A percentile compares a stretch with the other conserved stretches of the same genome.
Evolutionary conservation across 805 yeast species (phyloP).

Genomic region (Tetrapisispora iriomotensis): DNA sequence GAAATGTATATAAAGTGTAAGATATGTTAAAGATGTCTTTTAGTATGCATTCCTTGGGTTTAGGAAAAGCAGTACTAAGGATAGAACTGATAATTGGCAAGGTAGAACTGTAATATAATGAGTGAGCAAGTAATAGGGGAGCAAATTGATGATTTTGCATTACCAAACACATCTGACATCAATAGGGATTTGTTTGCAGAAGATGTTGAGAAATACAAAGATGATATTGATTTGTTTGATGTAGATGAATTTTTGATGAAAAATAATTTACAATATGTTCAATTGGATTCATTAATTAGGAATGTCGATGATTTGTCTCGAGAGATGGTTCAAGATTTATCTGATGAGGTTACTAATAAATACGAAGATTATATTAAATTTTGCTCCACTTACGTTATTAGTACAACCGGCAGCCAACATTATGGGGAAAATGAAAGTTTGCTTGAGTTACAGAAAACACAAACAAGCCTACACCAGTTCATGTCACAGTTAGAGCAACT

Average conservation of each 20-base stretch:
- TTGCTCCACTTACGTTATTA: slow-evolving; percentile 16
- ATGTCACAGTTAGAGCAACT: slow-evolving; percentile 13
- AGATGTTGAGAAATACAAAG: slow-evolving; percentile 10
- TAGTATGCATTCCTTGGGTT: too few relatives aligned
- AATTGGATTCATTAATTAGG: slow-evolving; percentile 23
- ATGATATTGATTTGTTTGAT: slow-evolving; percentile 10
- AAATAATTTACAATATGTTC: slow-evolving; percentile 26
- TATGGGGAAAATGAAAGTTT: slow-evolving; percentile 14
- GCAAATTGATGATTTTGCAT: not conserved
- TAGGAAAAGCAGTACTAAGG: too few relatives aligned
- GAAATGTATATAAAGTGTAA: too few relatives aligned
- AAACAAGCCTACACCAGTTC: slow-evolving; percentile 18
- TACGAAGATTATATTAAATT: slow-evolving; percentile 21
- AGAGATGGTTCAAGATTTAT: slow-evolving; percentile 17
- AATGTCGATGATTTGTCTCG: slow-evolving; percentile 18
- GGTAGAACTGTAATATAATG: not conserved
- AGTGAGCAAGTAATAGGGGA: not conserved
- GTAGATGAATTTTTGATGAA: slow-evolving; percentile 23
- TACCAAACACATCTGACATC: slow-evolving; percentile 14
- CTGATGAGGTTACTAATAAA: slow-evolving; percentile 19
- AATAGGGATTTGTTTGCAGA: slow-evolving; percentile 20
- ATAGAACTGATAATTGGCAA: too few relatives aligned
- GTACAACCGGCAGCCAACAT: not conserved
- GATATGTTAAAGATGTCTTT: too few relatives aligned
- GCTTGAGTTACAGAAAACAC: slow-evolving; percentile 17